Conservation (phyloP, 805 yeast species). For the Yamadazyma akitaensis region DNA sequence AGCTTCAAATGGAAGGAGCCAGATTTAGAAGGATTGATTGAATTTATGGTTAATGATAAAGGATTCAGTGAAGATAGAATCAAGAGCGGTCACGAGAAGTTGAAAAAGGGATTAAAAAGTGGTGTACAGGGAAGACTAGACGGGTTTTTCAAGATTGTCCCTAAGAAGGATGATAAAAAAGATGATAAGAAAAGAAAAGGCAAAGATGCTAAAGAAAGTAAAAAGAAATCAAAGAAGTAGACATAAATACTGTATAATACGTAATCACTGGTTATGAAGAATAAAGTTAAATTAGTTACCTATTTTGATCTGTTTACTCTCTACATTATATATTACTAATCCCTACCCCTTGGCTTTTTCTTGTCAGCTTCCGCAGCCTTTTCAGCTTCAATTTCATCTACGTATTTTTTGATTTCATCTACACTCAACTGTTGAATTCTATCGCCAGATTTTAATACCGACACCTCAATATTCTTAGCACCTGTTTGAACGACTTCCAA, state of each 20-base stretch:
- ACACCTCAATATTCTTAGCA: conserved; percentile 91
- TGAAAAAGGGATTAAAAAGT: conserved; percentile 76
- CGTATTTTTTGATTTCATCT: conserved; percentile 72
- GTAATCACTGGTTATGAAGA: background rate
- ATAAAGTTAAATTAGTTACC: background rate
- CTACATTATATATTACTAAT: conserved; percentile 8
- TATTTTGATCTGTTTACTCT: background rate
- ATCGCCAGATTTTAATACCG: conserved; percentile 73
- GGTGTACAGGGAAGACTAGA: conserved; percentile 91
- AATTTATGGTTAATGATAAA: conserved; percentile 80
- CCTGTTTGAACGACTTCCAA: conserved; percentile 98
- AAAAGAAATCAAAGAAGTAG: conserved; percentile 24
- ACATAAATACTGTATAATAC: background rate
- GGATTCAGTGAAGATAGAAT: conserved; percentile 94
- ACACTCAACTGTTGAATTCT: conserved; percentile 56
- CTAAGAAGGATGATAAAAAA: conserved; percentile 38
- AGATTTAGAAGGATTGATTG: conserved; percentile 75
- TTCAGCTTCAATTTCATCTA: conserved; percentile 81
- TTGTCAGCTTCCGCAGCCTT: conserved; percentile 79
- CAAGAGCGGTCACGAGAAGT: conserved; percentile 78
- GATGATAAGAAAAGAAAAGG: conserved; percentile 30
- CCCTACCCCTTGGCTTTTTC: conserved; percentile 46
- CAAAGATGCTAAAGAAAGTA: conserved; percentile 23
- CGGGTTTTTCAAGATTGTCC: conserved; percentile 77
- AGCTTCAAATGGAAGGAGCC: conserved; percentile 87